A percentile compares a stretch with the other conserved stretches of the same genome.
phyloP scores from a whole-genome alignment of 352 stramenopile species.

The Elongisporangium prolatum region DNA sequence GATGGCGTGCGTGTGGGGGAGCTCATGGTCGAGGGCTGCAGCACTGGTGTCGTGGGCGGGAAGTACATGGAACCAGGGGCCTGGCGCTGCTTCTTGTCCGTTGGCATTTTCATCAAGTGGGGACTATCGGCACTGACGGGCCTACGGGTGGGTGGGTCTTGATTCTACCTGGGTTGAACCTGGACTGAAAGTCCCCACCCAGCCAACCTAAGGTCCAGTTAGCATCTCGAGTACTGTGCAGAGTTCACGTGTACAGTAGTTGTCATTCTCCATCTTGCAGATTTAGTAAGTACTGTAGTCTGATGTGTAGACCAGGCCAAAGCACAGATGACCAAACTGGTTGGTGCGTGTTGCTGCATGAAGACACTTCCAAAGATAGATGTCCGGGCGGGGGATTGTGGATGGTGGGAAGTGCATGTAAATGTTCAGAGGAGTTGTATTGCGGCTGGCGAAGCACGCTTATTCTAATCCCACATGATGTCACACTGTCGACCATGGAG shows the following conservation, averaged over 20 bases:
- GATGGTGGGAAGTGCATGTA: background rate
- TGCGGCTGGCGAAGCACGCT: background rate
- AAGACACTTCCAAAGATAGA: no score
- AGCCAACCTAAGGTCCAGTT: no score
- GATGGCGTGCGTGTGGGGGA: constrained; percentile 4
- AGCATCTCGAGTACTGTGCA: no score
- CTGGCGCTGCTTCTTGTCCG: constrained; percentile 14
- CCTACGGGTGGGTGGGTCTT: background rate
- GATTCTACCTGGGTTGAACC: no score
- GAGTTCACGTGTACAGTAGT: no score
- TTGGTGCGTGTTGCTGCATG: no score
- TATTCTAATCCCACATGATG: background rate
- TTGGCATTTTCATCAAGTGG: background rate
- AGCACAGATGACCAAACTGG: no score
- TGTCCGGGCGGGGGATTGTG: background rate
- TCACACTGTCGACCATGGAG: background rate
- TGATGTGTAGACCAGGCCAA: no score
- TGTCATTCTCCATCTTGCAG: no score
- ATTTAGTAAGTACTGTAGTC: no score
- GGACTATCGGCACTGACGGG: background rate
- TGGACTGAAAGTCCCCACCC: no score
- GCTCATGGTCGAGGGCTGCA: constrained; percentile 9
- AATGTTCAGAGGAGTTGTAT: background rate
- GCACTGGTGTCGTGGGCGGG: constrained; percentile 4
- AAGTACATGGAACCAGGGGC: constrained; percentile 11